Percentiles rank a stretch among this genome's conserved stretches.
Evolutionary conservation across 805 yeast species (phyloP).

Genomic region (Kockiozyma suomiensis): DNA sequence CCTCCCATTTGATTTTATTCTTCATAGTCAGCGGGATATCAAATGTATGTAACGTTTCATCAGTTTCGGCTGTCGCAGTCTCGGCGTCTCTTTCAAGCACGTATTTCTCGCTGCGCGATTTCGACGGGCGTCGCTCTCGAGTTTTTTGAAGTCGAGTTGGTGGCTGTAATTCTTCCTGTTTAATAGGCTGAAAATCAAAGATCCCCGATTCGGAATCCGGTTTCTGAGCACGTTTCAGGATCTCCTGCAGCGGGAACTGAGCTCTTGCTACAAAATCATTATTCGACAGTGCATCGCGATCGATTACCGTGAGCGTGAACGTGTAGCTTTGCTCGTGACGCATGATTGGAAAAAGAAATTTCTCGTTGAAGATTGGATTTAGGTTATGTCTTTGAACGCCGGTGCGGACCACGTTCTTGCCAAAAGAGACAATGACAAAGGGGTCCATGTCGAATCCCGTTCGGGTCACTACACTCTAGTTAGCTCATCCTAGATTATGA

Average conservation of each 20-base stretch:
- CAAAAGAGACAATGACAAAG: slow-evolving; percentile 87
- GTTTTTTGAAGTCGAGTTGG: neutral
- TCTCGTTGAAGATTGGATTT: slow-evolving; percentile 80
- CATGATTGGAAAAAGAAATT: slow-evolving; percentile 74
- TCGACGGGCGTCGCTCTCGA: neutral
- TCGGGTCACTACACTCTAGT: slow-evolving; percentile 50
- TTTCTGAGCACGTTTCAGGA: slow-evolving; percentile 43
- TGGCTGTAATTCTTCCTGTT: neutral
- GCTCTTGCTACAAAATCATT: slow-evolving; percentile 81
- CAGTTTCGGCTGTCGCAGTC: slow-evolving; percentile 7
- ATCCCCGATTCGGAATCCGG: slow-evolving; percentile 45
- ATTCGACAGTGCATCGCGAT: slow-evolving; percentile 78
- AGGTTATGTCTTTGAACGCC: slow-evolving; percentile 80
- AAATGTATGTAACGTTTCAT: slow-evolving; percentile 27
- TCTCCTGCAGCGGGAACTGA: slow-evolving; percentile 56
- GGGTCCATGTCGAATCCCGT: slow-evolving; percentile 96
- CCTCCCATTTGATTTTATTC: slow-evolving; percentile 38
- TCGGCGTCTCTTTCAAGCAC: neutral
- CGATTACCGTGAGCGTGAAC: slow-evolving; percentile 73
- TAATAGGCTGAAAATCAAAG: slow-evolving; percentile 2
- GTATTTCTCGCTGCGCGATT: neutral
- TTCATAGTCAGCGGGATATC: slow-evolving; percentile 46
- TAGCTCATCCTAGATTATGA: neutral
- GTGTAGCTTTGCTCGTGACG: slow-evolving; percentile 66
- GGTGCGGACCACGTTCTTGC: slow-evolving; percentile 82